These are phyloP conservation scores for Podospora fimiseda DNA, from an alignment of 495 filamentous ascomycete genomes.

Conservation along the genomic window DNA sequence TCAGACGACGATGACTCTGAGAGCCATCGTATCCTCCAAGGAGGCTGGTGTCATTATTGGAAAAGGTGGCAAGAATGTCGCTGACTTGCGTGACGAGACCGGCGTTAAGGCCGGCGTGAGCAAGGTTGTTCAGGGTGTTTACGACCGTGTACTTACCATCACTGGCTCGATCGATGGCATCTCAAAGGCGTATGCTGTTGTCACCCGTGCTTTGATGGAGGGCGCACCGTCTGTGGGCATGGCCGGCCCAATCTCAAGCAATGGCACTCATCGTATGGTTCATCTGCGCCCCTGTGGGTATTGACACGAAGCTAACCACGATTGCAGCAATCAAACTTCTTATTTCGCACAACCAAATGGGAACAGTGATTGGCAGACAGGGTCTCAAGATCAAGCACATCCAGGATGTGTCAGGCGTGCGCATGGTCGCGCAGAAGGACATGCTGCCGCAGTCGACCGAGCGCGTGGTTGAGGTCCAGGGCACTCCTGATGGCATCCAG, in stretches of 20 bases:
- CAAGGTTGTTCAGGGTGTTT: slow-evolving; percentile 95
- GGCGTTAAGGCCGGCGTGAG: slow-evolving; percentile 96
- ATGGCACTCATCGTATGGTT: slow-evolving; percentile 85
- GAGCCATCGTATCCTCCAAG: slow-evolving; percentile 96
- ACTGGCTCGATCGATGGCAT: slow-evolving; percentile 81
- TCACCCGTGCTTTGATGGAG: slow-evolving; percentile 83
- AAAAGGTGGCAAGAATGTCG: slow-evolving; percentile 97
- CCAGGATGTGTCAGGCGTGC: slow-evolving; percentile 91
- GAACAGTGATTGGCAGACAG: slow-evolving; percentile 93
- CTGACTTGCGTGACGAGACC: slow-evolving; percentile 92
- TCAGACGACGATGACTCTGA: slow-evolving; percentile 79
- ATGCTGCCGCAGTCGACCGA: slow-evolving; percentile 99
- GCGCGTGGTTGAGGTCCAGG: slow-evolving; percentile 92
- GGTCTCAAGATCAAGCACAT: slow-evolving; percentile 99
- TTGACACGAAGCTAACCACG: slow-evolving; percentile 17
- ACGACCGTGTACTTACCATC: slow-evolving; percentile 93
- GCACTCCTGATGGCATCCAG: slow-evolving; percentile 87
- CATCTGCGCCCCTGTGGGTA: neutral
- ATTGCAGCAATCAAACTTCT: slow-evolving; percentile 81
- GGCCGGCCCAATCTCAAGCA: slow-evolving; percentile 76
- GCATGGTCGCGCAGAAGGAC: slow-evolving; percentile 98
- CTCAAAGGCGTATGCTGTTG: slow-evolving; percentile 85
- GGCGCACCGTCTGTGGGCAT: slow-evolving; percentile 92
- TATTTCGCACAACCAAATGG: slow-evolving; percentile 99
- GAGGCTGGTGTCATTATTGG: slow-evolving; percentile 98